Percentiles rank a stretch among this genome's conserved stretches.
Conservation (phyloP, 768 basidiomycete genomes). For the Termitomyces sp. region DNA sequence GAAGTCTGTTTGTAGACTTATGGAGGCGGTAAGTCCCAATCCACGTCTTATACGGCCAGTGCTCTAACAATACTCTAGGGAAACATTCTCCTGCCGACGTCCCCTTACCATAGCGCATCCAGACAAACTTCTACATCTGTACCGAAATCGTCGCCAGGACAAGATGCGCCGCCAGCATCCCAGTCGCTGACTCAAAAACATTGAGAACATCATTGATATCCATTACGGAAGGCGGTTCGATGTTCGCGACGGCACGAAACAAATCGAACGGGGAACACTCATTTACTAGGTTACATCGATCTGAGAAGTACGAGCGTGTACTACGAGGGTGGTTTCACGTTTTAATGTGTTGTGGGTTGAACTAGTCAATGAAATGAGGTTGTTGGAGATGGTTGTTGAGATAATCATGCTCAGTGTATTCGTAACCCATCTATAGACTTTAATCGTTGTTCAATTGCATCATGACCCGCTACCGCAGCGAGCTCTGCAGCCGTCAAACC, state of each 20-base stretch:
- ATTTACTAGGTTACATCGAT: neutral
- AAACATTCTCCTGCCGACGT: conserved; percentile 51
- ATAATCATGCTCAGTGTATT: neutral
- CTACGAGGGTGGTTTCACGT: neutral
- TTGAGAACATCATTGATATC: neutral
- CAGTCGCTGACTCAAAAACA: neutral
- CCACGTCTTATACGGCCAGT: neutral
- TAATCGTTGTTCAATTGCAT: conserved; percentile 39
- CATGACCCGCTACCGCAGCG: conserved; percentile 52
- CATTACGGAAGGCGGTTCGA: neutral
- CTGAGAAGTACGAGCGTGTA: neutral
- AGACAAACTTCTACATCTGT: conserved; percentile 1
- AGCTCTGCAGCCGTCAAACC: conserved; percentile 55
- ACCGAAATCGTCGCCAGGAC: neutral
- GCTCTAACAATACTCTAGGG: conserved; percentile 36
- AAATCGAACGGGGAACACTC: neutral
- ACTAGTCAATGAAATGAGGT: neutral
- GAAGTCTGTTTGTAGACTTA: conserved; percentile 65
- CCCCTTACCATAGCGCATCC: conserved; percentile 42
- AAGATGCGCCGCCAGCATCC: neutral
- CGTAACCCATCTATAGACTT: neutral
- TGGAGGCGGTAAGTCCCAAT: conserved; percentile 59
- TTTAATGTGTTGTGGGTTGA: neutral
- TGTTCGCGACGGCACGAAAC: neutral
- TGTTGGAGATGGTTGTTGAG: neutral